phyloP scores from a whole-genome alignment of 2,329 filamentous ascomycete species.

The Aspergillus melleus region DNA sequence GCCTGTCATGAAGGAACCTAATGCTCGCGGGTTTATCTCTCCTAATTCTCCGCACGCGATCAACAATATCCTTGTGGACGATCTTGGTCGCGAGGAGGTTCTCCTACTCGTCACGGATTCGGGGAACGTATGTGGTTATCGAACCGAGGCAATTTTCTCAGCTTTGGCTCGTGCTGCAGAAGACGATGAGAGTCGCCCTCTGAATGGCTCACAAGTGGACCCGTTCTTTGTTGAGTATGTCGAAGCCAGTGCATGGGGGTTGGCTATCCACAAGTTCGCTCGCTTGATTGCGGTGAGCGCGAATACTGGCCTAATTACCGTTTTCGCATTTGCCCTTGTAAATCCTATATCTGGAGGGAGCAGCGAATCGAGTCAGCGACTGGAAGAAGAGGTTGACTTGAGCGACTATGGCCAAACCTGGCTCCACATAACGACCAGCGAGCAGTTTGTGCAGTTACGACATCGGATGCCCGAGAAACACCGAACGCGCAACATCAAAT shows the following conservation, averaged over 20 bases:
- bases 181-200: slow-evolving; percentile 22
- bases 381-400: slow-evolving; percentile 19
- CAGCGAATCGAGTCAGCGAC: slow-evolving; percentile 14
- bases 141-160: slow-evolving; percentile 55
- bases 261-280: slow-evolving; percentile 78
- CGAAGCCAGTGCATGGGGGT: slow-evolving; percentile 78
- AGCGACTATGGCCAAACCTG: slow-evolving; percentile 32
- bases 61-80: slow-evolving; percentile 69
- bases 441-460: slow-evolving; percentile 29
- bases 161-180: slow-evolving; percentile 41
- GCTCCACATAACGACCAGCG: slow-evolving; percentile 28
- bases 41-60: slow-evolving; percentile 57
- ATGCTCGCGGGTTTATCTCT: slow-evolving; percentile 57
- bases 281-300: slow-evolving; percentile 82
- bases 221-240: slow-evolving; percentile 77
- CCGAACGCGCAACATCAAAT: slow-evolving; percentile 44
- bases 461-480: slow-evolving; percentile 29
- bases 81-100: slow-evolving; percentile 69
- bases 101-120: slow-evolving; percentile 69
- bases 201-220: slow-evolving; percentile 36
- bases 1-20: slow-evolving; percentile 40
- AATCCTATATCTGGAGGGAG: slow-evolving; percentile 26
- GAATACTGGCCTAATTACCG: slow-evolving; percentile 63
- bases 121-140: slow-evolving; percentile 72
- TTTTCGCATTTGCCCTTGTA: slow-evolving; percentile 61